Percentiles rank a stretch among this genome's conserved stretches.
Conservation (phyloP, 139 green algal species). For the Micractinium conductrix region DNA sequence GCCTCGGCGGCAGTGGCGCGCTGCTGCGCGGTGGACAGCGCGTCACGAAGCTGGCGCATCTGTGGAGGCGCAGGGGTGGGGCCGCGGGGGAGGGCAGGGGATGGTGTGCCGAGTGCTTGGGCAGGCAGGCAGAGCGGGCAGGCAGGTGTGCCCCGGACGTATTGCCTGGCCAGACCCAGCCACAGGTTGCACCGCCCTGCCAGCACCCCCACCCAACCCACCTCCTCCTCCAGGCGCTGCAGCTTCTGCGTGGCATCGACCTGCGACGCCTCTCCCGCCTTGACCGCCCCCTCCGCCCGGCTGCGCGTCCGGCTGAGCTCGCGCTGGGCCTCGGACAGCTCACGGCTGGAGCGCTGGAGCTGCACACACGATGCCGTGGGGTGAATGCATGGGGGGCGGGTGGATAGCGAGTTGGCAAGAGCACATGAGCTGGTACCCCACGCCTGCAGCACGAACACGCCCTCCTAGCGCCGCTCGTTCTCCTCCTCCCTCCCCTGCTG, state of each 20-base stretch:
- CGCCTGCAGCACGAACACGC: too few species aligned
- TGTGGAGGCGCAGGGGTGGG: neutral
- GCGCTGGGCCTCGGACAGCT: conserved; percentile 49
- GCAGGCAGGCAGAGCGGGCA: neutral
- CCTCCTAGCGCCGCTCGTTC: too few species aligned
- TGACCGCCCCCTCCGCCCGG: conserved; percentile 31
- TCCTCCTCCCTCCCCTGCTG: too few species aligned
- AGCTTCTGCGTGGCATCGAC: conserved; percentile 19
- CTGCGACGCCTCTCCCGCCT: conserved; percentile 2
- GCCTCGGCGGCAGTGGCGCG: conserved; percentile 48
- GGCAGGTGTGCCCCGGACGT: neutral
- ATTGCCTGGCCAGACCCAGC: too few species aligned
- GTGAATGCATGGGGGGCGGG: neutral
- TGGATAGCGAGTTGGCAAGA: too few species aligned
- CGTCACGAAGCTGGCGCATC: conserved; percentile 41
- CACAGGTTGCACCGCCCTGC: too few species aligned
- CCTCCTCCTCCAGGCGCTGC: conserved; percentile 46
- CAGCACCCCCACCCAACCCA: too few species aligned
- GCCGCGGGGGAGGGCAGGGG: neutral
- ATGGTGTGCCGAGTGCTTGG: neutral
- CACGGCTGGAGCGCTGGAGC: neutral
- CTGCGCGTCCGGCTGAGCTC: conserved; percentile 44
- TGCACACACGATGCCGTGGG: conserved; percentile 4
- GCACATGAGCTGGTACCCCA: neutral
- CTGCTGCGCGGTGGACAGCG: conserved; percentile 43